A percentile compares a stretch with the other conserved stretches of the same genome.
Conservation (phyloP, 2,329 filamentous ascomycete species). For the Alternaria gaisen region DNA sequence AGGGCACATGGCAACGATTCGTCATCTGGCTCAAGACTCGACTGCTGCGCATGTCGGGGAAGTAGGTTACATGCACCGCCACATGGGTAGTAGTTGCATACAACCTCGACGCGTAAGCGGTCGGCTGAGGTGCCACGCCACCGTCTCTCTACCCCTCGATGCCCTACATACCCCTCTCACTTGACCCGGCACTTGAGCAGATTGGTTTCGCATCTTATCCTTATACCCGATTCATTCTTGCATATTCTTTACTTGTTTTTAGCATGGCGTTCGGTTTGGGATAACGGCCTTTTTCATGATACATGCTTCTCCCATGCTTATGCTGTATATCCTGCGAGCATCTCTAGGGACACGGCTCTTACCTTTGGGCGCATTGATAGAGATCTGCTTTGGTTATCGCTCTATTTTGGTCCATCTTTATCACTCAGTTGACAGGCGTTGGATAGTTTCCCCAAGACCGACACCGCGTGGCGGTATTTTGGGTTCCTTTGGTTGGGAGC, state of each 20-base stretch:
- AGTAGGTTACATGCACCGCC: conserved; percentile 11
- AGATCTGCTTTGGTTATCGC: conserved; percentile 13
- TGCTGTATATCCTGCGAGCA: conserved; percentile 36
- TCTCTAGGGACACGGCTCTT: conserved; percentile 24
- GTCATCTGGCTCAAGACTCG: conserved; percentile 66
- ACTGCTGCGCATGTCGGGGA: conserved; percentile 58
- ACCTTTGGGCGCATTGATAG: conserved; percentile 20
- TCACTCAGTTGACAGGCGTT: conserved; percentile 21
- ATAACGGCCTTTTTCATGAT: conserved; percentile 28
- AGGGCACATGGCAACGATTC: conserved; percentile 62
- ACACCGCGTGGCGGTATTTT: conserved; percentile 13
- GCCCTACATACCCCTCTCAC: conserved; percentile 1
- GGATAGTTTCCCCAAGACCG: conserved; percentile 1
- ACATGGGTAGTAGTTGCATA: not conserved
- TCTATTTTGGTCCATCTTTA: conserved; percentile 10
- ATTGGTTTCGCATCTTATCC: conserved; percentile 2
- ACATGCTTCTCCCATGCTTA: conserved; percentile 19
- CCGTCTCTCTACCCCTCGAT: not conserved
- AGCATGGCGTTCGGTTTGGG: conserved; percentile 35
- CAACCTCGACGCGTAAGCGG: not conserved
- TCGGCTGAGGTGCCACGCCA: not conserved
- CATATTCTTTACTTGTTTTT: conserved; percentile 16
- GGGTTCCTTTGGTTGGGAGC: conserved; percentile 6
- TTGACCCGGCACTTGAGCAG: not conserved
- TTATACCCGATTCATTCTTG: conserved; percentile 16